phyloP scores from a whole-genome alignment of 1,284 basidiomycete genomes.

The Rhodotorula sp. region DNA sequence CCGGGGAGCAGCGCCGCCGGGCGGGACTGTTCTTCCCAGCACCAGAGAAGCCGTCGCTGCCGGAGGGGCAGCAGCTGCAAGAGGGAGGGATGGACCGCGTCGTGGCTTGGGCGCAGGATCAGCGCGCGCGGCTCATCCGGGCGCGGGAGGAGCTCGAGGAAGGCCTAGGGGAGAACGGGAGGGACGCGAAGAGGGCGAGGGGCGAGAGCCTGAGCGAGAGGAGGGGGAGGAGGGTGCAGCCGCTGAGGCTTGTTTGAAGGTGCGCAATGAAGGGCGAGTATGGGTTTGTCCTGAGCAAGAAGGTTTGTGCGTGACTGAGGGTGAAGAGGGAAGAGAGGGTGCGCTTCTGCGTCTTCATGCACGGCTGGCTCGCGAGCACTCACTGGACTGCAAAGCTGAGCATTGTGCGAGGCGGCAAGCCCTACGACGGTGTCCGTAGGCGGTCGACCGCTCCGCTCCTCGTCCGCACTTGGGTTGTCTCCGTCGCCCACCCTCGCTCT shows the following conservation, averaged over 20 bases:
- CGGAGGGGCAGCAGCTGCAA: no score
- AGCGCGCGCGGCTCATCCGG: not conserved
- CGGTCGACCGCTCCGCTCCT: not conserved
- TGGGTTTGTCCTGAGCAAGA: no score
- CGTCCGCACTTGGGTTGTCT: not conserved
- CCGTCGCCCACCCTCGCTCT: not conserved
- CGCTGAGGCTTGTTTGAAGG: not conserved
- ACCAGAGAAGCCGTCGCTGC: no score
- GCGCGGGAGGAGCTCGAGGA: not conserved
- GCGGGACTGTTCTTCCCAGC: not conserved
- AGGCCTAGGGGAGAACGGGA: not conserved
- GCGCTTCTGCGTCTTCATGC: no score
- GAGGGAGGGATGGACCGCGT: not conserved
- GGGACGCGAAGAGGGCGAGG: not conserved
- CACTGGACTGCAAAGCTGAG: no score
- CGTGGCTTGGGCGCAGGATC: not conserved
- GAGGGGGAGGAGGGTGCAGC: constrained; percentile 1
- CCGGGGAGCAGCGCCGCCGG: not conserved
- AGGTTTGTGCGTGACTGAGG: no score
- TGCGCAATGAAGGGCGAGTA: not conserved
- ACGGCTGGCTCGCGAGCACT: no score
- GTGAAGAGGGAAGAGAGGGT: not conserved
- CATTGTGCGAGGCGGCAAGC: no score
- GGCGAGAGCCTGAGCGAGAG: not conserved
- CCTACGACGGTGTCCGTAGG: no score